These are phyloP conservation scores for Harrya chromipes DNA, from an alignment of 768 basidiomycete genomes.

Conservation along the genomic window DNA sequence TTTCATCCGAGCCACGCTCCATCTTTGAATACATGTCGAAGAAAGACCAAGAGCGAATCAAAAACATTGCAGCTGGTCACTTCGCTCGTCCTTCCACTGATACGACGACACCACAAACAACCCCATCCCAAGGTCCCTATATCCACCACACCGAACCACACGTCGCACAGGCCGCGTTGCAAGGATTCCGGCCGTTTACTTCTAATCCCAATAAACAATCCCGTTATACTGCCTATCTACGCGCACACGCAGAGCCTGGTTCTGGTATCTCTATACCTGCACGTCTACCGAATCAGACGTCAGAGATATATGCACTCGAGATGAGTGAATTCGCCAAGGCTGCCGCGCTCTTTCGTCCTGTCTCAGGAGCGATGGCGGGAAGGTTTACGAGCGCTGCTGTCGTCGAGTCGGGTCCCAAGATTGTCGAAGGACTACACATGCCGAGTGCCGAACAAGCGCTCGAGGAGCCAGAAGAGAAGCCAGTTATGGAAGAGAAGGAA, in stretches of 20 bases:
- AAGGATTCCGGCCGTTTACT: constrained; percentile 88
- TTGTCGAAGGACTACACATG: constrained; percentile 66
- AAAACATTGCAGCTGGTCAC: constrained; percentile 46
- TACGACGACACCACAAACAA: constrained; percentile 21
- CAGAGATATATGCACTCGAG: constrained; percentile 77
- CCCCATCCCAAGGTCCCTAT: constrained; percentile 31
- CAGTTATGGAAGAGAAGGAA: constrained; percentile 42
- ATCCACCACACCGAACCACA: constrained; percentile 70
- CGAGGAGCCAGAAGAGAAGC: constrained; percentile 43
- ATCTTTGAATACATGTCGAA: constrained; percentile 94
- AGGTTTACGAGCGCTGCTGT: constrained; percentile 85
- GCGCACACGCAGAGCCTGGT: constrained; percentile 57
- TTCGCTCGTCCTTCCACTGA: constrained; percentile 28
- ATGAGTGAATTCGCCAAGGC: constrained; percentile 83
- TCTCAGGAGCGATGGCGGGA: constrained; percentile 88
- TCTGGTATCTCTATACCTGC: constrained; percentile 45
- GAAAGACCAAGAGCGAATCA: constrained; percentile 85
- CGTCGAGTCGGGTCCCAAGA: constrained; percentile 61
- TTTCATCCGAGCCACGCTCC: constrained; percentile 69
- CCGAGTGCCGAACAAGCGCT: constrained; percentile 39
- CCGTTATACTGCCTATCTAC: constrained; percentile 81
- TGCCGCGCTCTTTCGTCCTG: constrained; percentile 87
- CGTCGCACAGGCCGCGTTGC: constrained; percentile 80
- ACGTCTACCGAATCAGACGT: constrained; percentile 53
- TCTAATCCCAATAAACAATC: constrained; percentile 75